These are phyloP conservation scores for Ceratobasidium theobromae DNA, from an alignment of 1,284 basidiomycete genomes.

Conservation along the genomic window DNA sequence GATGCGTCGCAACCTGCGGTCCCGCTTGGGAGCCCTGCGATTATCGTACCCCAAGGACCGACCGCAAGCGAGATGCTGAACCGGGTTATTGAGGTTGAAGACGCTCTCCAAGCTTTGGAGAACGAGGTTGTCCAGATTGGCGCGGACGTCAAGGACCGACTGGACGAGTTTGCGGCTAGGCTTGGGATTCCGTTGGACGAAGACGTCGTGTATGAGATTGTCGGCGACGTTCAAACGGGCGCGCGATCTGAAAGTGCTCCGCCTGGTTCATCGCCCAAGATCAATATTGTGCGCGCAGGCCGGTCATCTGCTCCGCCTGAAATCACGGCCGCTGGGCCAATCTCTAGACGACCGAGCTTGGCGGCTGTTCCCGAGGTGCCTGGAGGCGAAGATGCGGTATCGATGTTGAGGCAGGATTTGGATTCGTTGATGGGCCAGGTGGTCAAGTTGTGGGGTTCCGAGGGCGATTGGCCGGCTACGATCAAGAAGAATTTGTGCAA, in stretches of 20 bases:
- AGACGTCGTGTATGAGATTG: neutral
- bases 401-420: neutral
- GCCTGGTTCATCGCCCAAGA: neutral
- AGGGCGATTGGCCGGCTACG: slow-evolving; percentile 10
- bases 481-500: neutral
- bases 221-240: neutral
- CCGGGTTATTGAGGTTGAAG: no score
- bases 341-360: neutral
- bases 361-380: neutral
- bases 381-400: neutral
- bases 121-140: neutral
- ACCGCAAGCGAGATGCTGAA: no score
- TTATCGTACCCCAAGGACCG: no score
- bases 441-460: neutral
- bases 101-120: neutral
- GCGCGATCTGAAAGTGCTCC: slow-evolving; percentile 10
- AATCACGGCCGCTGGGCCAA: neutral
- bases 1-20: no score
- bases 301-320: slow-evolving; percentile 26
- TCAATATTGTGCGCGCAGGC: neutral
- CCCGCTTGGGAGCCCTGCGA: no score
- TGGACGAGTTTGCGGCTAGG: neutral
- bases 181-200: neutral
- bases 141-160: neutral
- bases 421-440: neutral